Evolutionary conservation across 2,329 filamentous ascomycete species (phyloP).

Genomic region (Alternaria ethzedia): DNA sequence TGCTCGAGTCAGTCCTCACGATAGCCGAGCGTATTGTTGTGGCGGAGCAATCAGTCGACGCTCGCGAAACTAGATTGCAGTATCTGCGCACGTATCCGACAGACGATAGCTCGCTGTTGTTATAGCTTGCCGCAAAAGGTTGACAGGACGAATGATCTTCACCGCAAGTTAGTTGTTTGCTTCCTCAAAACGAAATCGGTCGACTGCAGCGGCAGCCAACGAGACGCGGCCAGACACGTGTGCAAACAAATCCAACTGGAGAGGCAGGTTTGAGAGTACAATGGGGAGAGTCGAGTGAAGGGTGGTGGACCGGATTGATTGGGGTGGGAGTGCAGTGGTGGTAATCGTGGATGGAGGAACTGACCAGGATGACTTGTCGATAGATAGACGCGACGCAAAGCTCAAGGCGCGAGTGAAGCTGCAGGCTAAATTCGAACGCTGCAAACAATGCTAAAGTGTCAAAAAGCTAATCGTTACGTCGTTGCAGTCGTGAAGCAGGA

Average conservation of each 20-base stretch:
- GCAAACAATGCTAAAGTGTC: slow-evolving; percentile 48
- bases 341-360: slow-evolving; percentile 8
- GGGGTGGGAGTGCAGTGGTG: slow-evolving; percentile 1
- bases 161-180: slow-evolving; percentile 48
- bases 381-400: slow-evolving; percentile 18
- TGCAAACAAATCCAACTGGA: slow-evolving; percentile 35
- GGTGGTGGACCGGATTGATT: neutral
- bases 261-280: slow-evolving; percentile 14
- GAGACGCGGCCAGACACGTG: slow-evolving; percentile 36
- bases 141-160: slow-evolving; percentile 29
- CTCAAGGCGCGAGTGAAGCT: slow-evolving; percentile 12
- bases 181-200: slow-evolving; percentile 26
- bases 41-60: slow-evolving; percentile 20
- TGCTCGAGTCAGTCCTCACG: slow-evolving; percentile 28
- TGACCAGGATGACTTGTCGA: slow-evolving; percentile 25
- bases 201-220: slow-evolving; percentile 30
- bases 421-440: slow-evolving; percentile 42
- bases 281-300: neutral
- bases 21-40: slow-evolving; percentile 32
- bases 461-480: slow-evolving; percentile 51
- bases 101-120: slow-evolving; percentile 30
- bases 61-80: slow-evolving; percentile 39
- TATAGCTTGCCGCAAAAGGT: slow-evolving; percentile 32
- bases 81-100: slow-evolving; percentile 39
- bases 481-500: slow-evolving; percentile 48